Base-by-base conservation (phyloP, 768 basidiomycete genomes). In the Plicaturopsis crispa region DNA sequence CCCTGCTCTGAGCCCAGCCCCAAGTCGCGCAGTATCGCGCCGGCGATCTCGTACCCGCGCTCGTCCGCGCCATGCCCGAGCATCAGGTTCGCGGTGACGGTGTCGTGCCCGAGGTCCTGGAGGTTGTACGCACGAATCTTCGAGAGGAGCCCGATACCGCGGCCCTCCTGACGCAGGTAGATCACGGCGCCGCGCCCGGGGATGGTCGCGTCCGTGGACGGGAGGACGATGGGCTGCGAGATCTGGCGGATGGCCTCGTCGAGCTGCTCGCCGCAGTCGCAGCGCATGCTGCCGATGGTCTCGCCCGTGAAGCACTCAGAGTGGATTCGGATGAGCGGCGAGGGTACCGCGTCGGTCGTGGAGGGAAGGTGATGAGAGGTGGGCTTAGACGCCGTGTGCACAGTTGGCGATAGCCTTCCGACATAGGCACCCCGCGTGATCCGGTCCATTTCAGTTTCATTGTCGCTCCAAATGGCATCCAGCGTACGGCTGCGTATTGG, bases 281-380 rank as follows among this genome's bases (percentile, higher is more conserved):
- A 99, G 22, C 96, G 84, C 86, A 96, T 92, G 69, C 91, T 81
- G 19, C 96, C 96, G 42, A 98, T 78, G 6, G 93, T 98, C 61
- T 98, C 96, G 20, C 96, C 96, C 0, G 96, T 99, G 63, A 91
- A 98, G 59, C 96, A 99, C 59, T 99, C 96, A 20, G 91, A 96
- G 61, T 99, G 96, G 36, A 99, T 90, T 26, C 96, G 81, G 31
- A 99, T 80, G 36, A 98, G 75, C 0, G 96, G 91, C 0, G 81
- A 61, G 1, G 84, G 84, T 24, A 81, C 55, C 31, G 54, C 49
- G 40, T 66, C 49, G 17, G 39, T 8, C 7, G 38, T 33, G 26
- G 38, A 36, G 19, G 46, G 44, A 39, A 46, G 44, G 32, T 40
- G 36, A 22, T 48, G 38, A 18, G 32, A 28, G 33, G 32, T 16